Evolutionary conservation across 345 rosid species (phyloP).

Genomic region (Citrus maxima): DNA sequence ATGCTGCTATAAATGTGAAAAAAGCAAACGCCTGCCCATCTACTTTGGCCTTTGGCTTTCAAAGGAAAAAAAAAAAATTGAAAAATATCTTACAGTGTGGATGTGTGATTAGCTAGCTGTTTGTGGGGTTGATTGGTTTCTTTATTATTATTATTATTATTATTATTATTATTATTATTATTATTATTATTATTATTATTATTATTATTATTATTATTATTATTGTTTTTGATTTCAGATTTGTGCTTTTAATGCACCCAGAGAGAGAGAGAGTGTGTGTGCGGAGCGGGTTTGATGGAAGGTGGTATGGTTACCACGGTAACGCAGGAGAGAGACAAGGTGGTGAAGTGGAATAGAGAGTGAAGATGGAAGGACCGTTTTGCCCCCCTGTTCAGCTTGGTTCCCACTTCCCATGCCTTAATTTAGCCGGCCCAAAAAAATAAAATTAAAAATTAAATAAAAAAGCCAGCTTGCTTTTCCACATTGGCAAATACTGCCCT

Average conservation of each 20-base stretch:
- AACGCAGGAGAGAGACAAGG: neutral
- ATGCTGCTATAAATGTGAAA: slow-evolving; percentile 3
- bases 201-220: neutral
- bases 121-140: neutral
- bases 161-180: no score
- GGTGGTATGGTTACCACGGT: neutral
- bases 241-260: neutral
- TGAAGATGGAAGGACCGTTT: neutral
- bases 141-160: neutral
- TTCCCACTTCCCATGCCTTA: no score
- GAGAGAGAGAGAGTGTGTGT: neutral
- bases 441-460: no score
- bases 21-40: neutral
- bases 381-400: neutral
- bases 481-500: neutral
- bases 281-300: neutral
- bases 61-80: neutral
- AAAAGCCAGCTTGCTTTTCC: neutral
- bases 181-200: neutral
- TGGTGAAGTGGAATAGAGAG: neutral
- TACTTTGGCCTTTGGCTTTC: neutral
- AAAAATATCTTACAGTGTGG: neutral
- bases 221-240: neutral
- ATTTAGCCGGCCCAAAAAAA: neutral
- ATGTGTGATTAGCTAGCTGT: neutral